Percentiles rank a stretch among this genome's conserved stretches.
These are phyloP conservation scores for Aphanomyces cochlioides DNA, from an alignment of 352 stramenopile species.

Conservation along the genomic window DNA sequence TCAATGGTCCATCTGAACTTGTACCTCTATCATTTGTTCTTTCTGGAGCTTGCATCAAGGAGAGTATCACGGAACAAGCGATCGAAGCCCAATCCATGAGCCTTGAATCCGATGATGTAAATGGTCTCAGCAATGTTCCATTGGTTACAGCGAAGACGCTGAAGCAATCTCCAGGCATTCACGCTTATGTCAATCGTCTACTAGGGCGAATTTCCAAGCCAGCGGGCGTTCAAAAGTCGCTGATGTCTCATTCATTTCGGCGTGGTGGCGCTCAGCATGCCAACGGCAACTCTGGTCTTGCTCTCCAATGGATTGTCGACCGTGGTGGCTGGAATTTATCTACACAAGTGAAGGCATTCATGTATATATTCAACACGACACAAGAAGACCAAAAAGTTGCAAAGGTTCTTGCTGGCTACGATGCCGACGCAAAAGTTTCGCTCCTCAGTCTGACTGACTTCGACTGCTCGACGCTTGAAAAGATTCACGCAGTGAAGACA, in stretches of 20 bases:
- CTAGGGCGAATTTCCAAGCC: conserved; percentile 23
- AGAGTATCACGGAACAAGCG: neutral
- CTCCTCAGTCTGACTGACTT: too few species aligned
- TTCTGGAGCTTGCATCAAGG: too few species aligned
- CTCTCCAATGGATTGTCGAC: conserved; percentile 32
- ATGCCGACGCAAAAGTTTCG: too few species aligned
- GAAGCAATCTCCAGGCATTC: conserved; percentile 19
- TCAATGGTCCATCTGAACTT: neutral
- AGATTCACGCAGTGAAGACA: too few species aligned
- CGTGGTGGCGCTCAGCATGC: conserved; percentile 28
- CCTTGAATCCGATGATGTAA: neutral
- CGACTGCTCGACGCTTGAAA: too few species aligned
- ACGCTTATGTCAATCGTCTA: conserved; percentile 33
- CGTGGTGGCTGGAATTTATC: conserved; percentile 29
- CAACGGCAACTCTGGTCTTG: neutral
- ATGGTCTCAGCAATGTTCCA: neutral
- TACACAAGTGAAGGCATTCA: conserved; percentile 31
- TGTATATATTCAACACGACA: conserved; percentile 32
- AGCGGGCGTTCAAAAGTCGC: conserved; percentile 5
- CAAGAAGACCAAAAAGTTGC: conserved; percentile 31
- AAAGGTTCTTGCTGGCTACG: neutral
- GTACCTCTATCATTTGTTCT: neutral
- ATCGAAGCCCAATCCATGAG: neutral
- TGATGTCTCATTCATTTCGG: conserved; percentile 36
- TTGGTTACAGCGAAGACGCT: neutral